Conservation (phyloP, 176 grass and related monocot genomes). For the Leersia perrieri region DNA sequence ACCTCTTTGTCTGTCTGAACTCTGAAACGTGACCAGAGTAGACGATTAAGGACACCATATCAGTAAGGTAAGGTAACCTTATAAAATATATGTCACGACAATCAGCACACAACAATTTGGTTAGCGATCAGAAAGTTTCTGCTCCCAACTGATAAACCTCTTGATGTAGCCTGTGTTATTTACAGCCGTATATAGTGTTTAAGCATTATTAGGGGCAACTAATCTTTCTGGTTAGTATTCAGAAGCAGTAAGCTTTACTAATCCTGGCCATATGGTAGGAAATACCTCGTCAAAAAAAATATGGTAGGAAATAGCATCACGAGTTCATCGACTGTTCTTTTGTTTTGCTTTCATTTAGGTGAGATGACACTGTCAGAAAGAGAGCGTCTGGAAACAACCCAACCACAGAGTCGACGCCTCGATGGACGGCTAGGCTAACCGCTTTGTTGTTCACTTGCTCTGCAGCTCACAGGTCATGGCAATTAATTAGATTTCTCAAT, state of each 20-base stretch:
- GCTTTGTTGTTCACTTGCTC: neutral
- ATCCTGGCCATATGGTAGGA: neutral
- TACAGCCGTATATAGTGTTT: neutral
- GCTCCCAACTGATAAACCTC: neutral
- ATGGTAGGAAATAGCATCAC: neutral
- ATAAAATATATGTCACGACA: neutral
- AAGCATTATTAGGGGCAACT: neutral
- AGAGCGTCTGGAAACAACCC: neutral
- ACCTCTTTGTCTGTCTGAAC: neutral
- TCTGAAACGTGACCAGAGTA: neutral
- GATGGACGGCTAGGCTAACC: neutral
- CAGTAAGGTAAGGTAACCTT: neutral
- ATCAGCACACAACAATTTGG: neutral
- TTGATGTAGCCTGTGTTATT: neutral
- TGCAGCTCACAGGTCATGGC: neutral
- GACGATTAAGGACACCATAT: neutral
- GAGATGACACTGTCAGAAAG: slow-evolving; percentile 12
- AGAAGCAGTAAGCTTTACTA: neutral
- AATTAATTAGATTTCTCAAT: neutral
- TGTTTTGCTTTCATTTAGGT: slow-evolving; percentile 15
- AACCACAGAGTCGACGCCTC: neutral
- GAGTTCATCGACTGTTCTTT: neutral
- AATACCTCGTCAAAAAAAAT: too few relatives aligned
- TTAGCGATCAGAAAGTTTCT: neutral
- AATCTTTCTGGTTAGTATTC: too few relatives aligned